phyloP scores from a whole-genome alignment of 164 flowering plant species.

The Magnolia officinalis region DNA sequence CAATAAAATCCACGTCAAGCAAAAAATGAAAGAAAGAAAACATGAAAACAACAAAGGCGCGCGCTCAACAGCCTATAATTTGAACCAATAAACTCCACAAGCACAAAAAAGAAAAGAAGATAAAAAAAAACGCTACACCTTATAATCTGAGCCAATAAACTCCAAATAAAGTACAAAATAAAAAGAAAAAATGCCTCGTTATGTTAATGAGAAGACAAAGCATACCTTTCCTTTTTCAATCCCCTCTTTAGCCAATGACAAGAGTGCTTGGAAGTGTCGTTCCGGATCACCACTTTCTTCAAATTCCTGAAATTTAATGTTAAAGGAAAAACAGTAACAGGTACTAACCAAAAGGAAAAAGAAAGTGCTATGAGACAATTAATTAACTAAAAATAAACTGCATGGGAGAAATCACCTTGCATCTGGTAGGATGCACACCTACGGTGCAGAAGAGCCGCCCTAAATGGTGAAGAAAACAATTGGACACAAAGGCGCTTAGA shows the following conservation, averaged over 20 bases:
- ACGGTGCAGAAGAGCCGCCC: constrained; percentile 96
- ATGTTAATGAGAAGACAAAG: neutral
- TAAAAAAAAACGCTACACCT: no score
- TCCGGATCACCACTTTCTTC: constrained; percentile 95
- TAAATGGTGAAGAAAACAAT: constrained; percentile 20
- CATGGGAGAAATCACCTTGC: constrained; percentile 45
- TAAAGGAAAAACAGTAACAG: constrained; percentile 7
- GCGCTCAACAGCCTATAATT: no score
- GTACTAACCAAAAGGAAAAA: neutral
- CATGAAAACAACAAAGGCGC: no score
- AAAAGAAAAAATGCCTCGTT: no score
- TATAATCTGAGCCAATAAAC: no score
- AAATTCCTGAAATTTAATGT: constrained; percentile 61
- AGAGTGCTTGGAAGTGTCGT: constrained; percentile 69
- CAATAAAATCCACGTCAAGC: no score
- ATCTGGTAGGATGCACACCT: constrained; percentile 97
- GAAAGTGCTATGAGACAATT: neutral
- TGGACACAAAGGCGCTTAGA: neutral
- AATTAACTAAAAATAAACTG: neutral
- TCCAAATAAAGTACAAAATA: no score
- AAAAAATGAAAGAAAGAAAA: no score
- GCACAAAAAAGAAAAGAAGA: no score
- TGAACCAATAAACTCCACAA: no score
- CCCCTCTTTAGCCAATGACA: constrained; percentile 78
- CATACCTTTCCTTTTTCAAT: constrained; percentile 87